Evolutionary conservation across 208 protist genomes (phyloP).

Genomic region (Acanthamoeba healyi): DNA sequence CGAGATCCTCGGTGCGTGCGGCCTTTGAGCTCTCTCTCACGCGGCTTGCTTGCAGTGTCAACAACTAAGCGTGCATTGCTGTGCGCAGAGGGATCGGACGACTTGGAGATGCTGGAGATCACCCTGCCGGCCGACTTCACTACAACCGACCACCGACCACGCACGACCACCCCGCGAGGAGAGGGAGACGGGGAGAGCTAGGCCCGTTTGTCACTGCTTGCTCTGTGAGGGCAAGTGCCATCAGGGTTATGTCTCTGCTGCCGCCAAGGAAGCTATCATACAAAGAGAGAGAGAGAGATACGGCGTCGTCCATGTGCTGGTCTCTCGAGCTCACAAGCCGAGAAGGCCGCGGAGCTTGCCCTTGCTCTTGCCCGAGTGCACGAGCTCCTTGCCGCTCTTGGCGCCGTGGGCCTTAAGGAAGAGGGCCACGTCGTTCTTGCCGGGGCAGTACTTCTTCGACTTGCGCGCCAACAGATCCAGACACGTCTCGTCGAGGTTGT

Average conservation of each 20-base stretch:
- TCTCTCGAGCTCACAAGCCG: background rate
- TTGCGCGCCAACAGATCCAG: constrained; percentile 44
- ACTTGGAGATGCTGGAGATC: background rate
- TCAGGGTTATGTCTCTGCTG: too few relatives aligned
- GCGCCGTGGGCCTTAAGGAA: constrained; percentile 32
- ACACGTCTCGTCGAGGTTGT: constrained; percentile 33
- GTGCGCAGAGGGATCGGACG: background rate
- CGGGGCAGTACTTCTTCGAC: constrained; percentile 48
- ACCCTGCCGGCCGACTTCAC: background rate
- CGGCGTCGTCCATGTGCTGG: background rate
- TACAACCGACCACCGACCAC: background rate
- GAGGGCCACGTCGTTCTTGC: background rate
- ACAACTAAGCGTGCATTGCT: too few relatives aligned
- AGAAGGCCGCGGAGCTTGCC: constrained; percentile 36
- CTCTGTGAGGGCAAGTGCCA: too few relatives aligned
- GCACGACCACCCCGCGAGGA: too few relatives aligned
- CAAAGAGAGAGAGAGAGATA: too few relatives aligned
- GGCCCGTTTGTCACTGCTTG: too few relatives aligned
- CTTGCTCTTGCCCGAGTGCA: constrained; percentile 40
- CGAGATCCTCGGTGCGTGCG: too few relatives aligned
- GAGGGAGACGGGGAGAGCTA: too few relatives aligned
- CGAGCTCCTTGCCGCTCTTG: constrained; percentile 46
- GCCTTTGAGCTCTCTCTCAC: too few relatives aligned
- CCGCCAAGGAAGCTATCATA: too few relatives aligned
- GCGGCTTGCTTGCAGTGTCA: too few relatives aligned